Conservation (phyloP, 23 red algal species). For the Pyropia yezoensis region DNA sequence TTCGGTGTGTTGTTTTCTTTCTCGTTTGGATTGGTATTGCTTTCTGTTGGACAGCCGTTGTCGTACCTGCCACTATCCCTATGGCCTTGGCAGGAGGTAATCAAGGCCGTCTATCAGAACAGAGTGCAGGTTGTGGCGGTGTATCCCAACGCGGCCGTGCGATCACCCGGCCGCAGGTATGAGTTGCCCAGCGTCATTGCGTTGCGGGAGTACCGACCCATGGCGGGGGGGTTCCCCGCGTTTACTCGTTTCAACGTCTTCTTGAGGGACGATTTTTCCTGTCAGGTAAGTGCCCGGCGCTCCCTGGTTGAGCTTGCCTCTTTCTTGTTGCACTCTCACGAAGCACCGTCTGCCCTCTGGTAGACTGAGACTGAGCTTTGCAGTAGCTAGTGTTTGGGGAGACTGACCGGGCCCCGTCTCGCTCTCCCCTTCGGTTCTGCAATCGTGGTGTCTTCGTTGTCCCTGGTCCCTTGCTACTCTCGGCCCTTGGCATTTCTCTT, state of each 20-base stretch:
- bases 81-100: conserved; percentile 91
- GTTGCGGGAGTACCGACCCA: conserved; percentile 61
- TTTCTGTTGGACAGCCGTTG: conserved; percentile 25
- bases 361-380: no score
- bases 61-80: conserved; percentile 74
- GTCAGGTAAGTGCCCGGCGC: conserved; percentile 24
- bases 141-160: conserved; percentile 55
- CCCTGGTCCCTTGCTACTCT: no score
- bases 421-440: no score
- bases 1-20: no score
- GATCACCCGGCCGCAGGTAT: conserved; percentile 52
- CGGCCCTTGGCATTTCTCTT: no score
- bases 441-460: no score
- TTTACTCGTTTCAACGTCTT: conserved; percentile 95
- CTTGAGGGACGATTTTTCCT: conserved; percentile 84
- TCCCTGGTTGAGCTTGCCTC: not conserved
- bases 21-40: no score
- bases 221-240: conserved; percentile 25
- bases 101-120: conserved; percentile 81
- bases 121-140: conserved; percentile 74
- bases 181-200: conserved; percentile 73
- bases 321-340: not conserved
- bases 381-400: no score
- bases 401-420: no score
- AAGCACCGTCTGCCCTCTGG: no score